A percentile compares a stretch with the other conserved stretches of the same genome.
These are phyloP conservation scores for Rhizomucor miehei DNA, from an alignment of 371 early-diverging fungal genomes.

Conservation along the genomic window DNA sequence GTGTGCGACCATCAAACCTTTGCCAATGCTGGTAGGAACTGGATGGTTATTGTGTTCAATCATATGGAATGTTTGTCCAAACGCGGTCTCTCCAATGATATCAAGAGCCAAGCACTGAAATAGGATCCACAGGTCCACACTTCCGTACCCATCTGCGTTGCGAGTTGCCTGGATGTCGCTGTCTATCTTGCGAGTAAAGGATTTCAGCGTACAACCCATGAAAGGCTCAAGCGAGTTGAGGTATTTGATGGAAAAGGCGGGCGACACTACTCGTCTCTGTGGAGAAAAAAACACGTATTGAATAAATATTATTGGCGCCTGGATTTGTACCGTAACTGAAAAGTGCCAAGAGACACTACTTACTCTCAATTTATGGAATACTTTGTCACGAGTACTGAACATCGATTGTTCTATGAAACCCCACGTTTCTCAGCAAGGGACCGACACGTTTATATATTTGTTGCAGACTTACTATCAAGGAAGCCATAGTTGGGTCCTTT, in stretches of 20 bases:
- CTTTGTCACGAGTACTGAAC: slow-evolving; percentile 24
- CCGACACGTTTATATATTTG: no score
- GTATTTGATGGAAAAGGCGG: slow-evolving; percentile 41
- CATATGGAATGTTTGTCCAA: slow-evolving; percentile 48
- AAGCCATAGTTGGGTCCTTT: slow-evolving; percentile 9
- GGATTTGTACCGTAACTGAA: background rate
- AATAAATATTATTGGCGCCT: no score
- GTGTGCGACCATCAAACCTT: background rate
- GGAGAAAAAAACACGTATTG: background rate
- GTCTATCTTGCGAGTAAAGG: slow-evolving; percentile 19
- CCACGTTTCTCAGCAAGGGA: background rate
- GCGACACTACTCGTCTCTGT: slow-evolving; percentile 42
- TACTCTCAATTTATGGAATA: slow-evolving; percentile 32
- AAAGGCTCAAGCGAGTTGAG: slow-evolving; percentile 37
- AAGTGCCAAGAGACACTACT: background rate
- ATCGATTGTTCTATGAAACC: slow-evolving; percentile 11
- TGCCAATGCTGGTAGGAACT: slow-evolving; percentile 18
- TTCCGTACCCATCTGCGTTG: slow-evolving; percentile 6
- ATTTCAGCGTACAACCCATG: slow-evolving; percentile 16
- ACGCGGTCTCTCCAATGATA: slow-evolving; percentile 34
- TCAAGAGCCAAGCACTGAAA: slow-evolving; percentile 39
- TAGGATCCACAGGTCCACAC: slow-evolving; percentile 33
- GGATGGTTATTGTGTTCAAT: slow-evolving; percentile 34
- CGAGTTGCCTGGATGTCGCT: slow-evolving; percentile 8
- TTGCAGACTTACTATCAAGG: background rate